Base-by-base conservation (phyloP, 2,329 filamentous ascomycete genomes). In the Cladosporium sp. region DNA sequence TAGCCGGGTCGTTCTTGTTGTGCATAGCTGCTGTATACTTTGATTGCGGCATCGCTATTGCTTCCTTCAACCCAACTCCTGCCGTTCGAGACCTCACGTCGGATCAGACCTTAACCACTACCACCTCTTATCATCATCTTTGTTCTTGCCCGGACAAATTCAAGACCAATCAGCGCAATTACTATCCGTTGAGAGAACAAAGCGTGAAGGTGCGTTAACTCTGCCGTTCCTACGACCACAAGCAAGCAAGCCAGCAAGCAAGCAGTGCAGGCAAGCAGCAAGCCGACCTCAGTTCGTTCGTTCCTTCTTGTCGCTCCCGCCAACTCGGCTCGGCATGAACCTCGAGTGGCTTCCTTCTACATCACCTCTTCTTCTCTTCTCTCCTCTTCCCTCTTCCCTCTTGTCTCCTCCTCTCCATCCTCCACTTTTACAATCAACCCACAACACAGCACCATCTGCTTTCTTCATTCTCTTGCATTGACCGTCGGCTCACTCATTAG, bases 391-490 rank as follows among this genome's bases (percentile, higher is more conserved):
- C 16, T 15, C 33, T 45, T 32, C 32, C 43, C 29, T 30, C 25
- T n/a, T 18, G 20, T 25, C 16, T 40, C 29, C 46, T 48, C 53
- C 50, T 56, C 47, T 53, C 45, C 53, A 45, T 33, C 51, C 54
- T 47, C 35, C 47, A 57, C 51, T 55, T 57, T 43, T 50, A 50
- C 48, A 43, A n/a, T 39, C 39, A 43, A 43, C 33, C 55, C 59
- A 57, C 58, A 60, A 55, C 54, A 58, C 60, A 58, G 45, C 56
- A 57, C 54, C 57, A 58, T 57, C 53, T 59, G 58, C 55, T 59
- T 65, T 51, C 58, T 65, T 64, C 63, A 66, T 66, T 62, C 62
- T 57, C 58, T 62, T 65, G 61, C 62, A 66, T 67, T 61, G 58
- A 59, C 46, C 53, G 22, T 55, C 53, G 50, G 41, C 56, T 54